Evolutionary conservation across 2,329 filamentous ascomycete species (phyloP).

Genomic region (Dryadomyces quercivorus): DNA sequence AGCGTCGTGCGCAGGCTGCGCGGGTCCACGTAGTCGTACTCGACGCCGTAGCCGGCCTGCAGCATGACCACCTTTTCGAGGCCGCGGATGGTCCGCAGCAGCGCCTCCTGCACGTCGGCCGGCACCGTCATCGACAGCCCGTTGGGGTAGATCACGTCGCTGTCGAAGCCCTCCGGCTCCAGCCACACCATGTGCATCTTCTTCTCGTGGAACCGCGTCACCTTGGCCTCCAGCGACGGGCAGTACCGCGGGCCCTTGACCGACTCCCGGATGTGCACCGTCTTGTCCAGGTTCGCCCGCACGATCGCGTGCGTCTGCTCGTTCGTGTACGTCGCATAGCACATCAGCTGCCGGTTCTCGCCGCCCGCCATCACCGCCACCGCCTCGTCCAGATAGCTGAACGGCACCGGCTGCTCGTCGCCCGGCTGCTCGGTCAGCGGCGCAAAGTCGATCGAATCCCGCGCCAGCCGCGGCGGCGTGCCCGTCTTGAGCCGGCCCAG

Average conservation of each 20-base stretch:
- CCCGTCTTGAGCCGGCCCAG: conserved; percentile 90
- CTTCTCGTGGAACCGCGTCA: conserved; percentile 77
- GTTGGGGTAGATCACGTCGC: conserved; percentile 85
- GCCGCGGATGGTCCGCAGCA: conserved; percentile 78
- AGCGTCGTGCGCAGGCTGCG: conserved; percentile 77
- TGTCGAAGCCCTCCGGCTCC: conserved; percentile 89
- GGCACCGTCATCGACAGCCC: conserved; percentile 96
- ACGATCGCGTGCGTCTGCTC: conserved; percentile 70
- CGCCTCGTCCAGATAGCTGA: conserved; percentile 74
- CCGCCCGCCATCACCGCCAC: conserved; percentile 47
- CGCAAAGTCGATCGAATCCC: conserved; percentile 68
- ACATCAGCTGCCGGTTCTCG: conserved; percentile 54
- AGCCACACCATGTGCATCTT: conserved; percentile 85
- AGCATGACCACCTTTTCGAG: conserved; percentile 85
- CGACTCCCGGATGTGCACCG: conserved; percentile 89
- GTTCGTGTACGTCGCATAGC: conserved; percentile 82
- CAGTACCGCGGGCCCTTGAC: conserved; percentile 93
- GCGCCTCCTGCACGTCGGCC: conserved; percentile 68
- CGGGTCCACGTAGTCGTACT: conserved; percentile 97
- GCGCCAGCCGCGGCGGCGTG: conserved; percentile 78
- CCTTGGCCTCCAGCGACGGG: conserved; percentile 87
- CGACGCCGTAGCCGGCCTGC: conserved; percentile 90
- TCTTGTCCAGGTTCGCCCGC: conserved; percentile 83
- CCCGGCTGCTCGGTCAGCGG: conserved; percentile 62
- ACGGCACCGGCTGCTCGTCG: conserved; percentile 76